Evolutionary conservation across 352 stramenopile genomes (phyloP), one percentile per base, ranked within the genome.

Genomic region (Globisporangium mamillatum): DNA sequence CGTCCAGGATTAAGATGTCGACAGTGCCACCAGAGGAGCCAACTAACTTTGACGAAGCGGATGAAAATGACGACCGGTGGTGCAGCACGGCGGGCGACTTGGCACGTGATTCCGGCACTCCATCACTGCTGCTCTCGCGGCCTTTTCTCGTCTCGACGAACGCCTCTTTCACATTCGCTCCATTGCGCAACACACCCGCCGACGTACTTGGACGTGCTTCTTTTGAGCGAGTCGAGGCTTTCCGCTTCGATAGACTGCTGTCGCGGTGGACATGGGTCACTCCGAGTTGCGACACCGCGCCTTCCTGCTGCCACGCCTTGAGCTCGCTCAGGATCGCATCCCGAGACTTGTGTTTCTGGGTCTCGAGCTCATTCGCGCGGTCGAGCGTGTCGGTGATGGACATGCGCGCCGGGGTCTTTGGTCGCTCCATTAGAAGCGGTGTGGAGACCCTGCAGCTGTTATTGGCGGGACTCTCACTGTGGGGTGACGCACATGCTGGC

Each of bases 321-420:
- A 94, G 75, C 34, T 92, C 84, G 44, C 80, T 73, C 27, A 94
- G 59, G 61, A 91, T 90, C 14, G 82, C 77, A 36, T 89, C 82
- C 12, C 83, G 77, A 0, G 81, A 90, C 60, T 85, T 89, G 65
- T 81, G 75, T n/a, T 80, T 80, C 4, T 87, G 71, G 0, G 66
- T 75, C 27, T 93, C 84, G 3, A 94, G 74, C 41, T 94, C 81
- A 50, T 77, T 69, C 2, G 83, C 86, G 29, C 84, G 82, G 66
- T 94, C 79, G 41, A 94, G 75, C 16, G 86, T 94, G 64, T 88
- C 84, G 18, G 84, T 94, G 59, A 94, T 91, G 34, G 82, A 94
- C 72, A 91, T 76, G 7, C 83, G 75, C 29, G 78, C 76, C 8
- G 85, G 81, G 5, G 82, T 93, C 63, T 79, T 82, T 4, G 85